These are phyloP conservation scores for Wickerhamomyces sp. DNA, from an alignment of 1,139 yeast species.

Conservation along the genomic window DNA sequence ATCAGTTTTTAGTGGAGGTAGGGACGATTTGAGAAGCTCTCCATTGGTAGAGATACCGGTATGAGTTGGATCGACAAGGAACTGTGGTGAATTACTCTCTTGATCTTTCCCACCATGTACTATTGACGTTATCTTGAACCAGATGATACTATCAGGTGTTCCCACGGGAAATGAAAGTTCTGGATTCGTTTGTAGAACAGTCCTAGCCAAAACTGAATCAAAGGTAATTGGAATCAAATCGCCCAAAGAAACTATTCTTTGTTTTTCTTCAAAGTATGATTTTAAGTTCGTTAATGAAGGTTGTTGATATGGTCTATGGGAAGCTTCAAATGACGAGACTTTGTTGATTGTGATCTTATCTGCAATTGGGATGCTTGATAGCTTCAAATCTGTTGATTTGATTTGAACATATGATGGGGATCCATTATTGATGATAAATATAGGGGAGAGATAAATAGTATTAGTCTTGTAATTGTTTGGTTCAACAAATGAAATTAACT, in stretches of 20 bases:
- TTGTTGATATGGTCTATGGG: conserved; percentile 63
- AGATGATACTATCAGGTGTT: conserved; percentile 70
- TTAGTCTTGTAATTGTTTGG: conserved; percentile 45
- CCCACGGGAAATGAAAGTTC: conserved; percentile 44
- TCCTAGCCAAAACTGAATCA: conserved; percentile 63
- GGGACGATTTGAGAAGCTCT: conserved; percentile 34
- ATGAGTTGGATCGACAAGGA: conserved; percentile 50
- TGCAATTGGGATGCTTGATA: conserved; percentile 17
- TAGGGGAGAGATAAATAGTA: conserved; percentile 56
- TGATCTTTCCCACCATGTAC: conserved; percentile 24
- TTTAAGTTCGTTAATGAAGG: conserved; percentile 60
- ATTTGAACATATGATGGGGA: conserved; percentile 31
- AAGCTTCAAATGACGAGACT: conserved; percentile 64
- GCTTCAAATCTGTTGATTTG: conserved; percentile 10
- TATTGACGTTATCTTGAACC: conserved; percentile 59
- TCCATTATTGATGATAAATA: conserved; percentile 50
- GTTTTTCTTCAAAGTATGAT: conserved; percentile 50
- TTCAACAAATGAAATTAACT: conserved; percentile 57
- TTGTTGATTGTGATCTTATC: conserved; percentile 48
- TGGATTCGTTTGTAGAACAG: conserved; percentile 36
- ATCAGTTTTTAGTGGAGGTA: conserved; percentile 27
- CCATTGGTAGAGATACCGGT: conserved; percentile 25
- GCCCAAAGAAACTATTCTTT: conserved; percentile 53
- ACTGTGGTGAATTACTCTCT: conserved; percentile 36
- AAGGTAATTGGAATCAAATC: conserved; percentile 76